These are phyloP conservation scores for Larix kaempferi DNA, from an alignment of 75 land plant species.

Conservation along the genomic window DNA sequence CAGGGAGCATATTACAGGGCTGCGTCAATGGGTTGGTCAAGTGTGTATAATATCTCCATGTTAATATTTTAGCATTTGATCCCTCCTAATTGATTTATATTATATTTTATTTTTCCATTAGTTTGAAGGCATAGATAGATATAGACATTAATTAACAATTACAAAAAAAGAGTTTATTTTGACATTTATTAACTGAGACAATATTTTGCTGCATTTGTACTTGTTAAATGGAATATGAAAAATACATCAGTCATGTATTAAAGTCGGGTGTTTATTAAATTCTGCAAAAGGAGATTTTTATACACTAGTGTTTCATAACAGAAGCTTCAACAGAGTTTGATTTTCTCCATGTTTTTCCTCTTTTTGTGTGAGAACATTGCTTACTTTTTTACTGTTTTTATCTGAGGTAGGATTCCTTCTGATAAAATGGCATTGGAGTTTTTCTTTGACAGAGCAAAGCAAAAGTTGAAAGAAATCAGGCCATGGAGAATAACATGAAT, in stretches of 20 bases:
- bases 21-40: conserved; percentile 99
- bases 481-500: conserved; percentile 69
- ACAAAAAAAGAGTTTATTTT: background rate
- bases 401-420: background rate
- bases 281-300: background rate
- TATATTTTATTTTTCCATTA: background rate
- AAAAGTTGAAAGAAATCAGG: conserved; percentile 95
- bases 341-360: background rate
- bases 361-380: background rate
- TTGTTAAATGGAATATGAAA: too few relatives aligned
- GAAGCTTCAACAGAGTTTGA: background rate
- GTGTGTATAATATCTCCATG: conserved; percentile 22
- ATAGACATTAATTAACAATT: background rate
- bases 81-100: background rate
- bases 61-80: background rate
- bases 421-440: background rate
- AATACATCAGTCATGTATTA: too few relatives aligned
- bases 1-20: conserved; percentile 79
- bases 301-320: background rate
- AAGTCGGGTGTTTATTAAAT: background rate
- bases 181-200: too few relatives aligned
- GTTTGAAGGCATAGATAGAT: background rate
- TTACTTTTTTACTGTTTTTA: background rate
- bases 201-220: too few relatives aligned
- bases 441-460: conserved; percentile 78